A percentile compares a stretch with the other conserved stretches of the same genome.
phyloP scores from a whole-genome alignment of 1,284 basidiomycete genomes.

The Tylopilus orsonianus region DNA sequence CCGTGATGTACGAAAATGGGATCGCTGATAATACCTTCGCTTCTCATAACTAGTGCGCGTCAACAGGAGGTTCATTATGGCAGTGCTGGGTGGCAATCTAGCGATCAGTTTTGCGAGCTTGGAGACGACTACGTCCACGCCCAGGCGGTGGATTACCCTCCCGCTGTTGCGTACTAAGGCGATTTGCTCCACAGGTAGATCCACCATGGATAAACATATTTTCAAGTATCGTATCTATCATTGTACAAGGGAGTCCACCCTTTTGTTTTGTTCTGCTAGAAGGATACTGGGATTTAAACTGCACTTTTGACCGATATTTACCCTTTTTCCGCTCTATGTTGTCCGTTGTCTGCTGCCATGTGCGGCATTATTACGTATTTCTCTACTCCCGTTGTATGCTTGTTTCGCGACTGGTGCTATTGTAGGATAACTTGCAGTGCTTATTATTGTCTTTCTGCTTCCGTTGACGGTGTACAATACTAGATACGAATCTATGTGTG shows the following conservation, averaged over 20 bases:
- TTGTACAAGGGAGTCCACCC: conserved; percentile 3
- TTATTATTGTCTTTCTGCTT: background rate
- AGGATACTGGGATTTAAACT: conserved; percentile 1
- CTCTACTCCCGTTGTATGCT: conserved; percentile 9
- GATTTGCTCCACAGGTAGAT: background rate
- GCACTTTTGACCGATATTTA: conserved; percentile 9
- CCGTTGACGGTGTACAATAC: background rate
- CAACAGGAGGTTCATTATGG: no score
- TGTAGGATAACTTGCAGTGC: conserved; percentile 8
- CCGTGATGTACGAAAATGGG: no score
- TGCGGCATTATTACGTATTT: conserved; percentile 5
- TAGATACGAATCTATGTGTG: no score
- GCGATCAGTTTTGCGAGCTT: conserved; percentile 14
- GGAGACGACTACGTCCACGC: conserved; percentile 18
- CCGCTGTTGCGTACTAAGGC: conserved; percentile 26
- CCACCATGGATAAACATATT: conserved; percentile 5
- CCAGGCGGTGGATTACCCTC: conserved; percentile 21
- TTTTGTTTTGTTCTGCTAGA: background rate
- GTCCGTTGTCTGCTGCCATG: background rate
- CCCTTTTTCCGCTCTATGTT: conserved; percentile 10
- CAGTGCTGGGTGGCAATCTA: no score
- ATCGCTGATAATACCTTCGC: no score
- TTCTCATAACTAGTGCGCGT: no score
- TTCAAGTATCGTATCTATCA: background rate
- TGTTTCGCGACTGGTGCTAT: background rate